Conservation (phyloP, 1,284 basidiomycete genomes). For the Violaceomyces palustris region DNA sequence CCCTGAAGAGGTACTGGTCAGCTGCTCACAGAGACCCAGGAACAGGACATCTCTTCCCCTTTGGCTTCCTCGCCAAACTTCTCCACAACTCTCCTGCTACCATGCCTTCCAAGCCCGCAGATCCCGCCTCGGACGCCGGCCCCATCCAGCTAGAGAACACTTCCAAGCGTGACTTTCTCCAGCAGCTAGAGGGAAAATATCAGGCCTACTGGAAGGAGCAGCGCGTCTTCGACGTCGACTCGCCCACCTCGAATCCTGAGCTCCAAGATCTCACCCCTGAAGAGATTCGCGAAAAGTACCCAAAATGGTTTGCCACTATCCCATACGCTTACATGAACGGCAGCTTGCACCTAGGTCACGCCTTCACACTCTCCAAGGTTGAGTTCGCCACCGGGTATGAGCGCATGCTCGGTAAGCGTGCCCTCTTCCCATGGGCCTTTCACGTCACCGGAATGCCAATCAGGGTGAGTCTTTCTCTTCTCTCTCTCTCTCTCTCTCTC, state of each 20-base stretch:
- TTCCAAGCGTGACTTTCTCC: constrained; percentile 82
- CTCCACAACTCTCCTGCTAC: constrained; percentile 2
- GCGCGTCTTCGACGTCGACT: constrained; percentile 71
- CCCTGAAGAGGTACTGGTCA: too few species aligned
- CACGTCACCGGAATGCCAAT: constrained; percentile 99
- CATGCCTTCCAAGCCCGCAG: constrained; percentile 34
- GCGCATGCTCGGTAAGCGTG: constrained; percentile 88
- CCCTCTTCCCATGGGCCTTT: constrained; percentile 86
- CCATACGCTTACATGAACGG: constrained; percentile 92
- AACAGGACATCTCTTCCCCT: too few species aligned
- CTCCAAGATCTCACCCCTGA: constrained; percentile 41
- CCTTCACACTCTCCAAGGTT: constrained; percentile 96
- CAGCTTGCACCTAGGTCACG: constrained; percentile 91
- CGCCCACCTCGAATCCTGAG: constrained; percentile 58
- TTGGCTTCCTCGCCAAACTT: too few species aligned
- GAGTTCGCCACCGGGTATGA: constrained; percentile 96
- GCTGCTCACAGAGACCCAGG: too few species aligned
- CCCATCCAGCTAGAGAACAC: constrained; percentile 59
- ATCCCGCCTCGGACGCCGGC: constrained; percentile 19
- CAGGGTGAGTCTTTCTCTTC: constrained; percentile 76
- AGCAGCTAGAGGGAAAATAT: constrained; percentile 74
- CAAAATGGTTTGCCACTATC: constrained; percentile 96
- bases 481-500: too few species aligned
- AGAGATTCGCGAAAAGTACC: constrained; percentile 62
- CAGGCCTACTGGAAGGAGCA: constrained; percentile 69